phyloP scores from a whole-genome alignment of 345 rosid species.

The Eucalyptus paniculata region DNA sequence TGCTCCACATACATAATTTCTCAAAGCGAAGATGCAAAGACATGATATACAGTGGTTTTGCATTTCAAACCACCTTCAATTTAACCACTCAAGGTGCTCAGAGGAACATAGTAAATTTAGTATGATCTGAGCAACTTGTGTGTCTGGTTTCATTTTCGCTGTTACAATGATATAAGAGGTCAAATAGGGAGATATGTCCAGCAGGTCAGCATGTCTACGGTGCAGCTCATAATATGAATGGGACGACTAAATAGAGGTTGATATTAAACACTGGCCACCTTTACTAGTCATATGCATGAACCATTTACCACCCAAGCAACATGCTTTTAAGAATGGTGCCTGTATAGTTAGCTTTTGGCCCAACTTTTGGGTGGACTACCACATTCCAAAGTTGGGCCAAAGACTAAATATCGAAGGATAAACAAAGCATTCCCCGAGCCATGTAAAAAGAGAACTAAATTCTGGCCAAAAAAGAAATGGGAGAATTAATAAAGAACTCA shows the following conservation, averaged over 20 bases:
- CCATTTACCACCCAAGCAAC: neutral
- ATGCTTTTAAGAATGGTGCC: neutral
- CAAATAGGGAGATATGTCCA: neutral
- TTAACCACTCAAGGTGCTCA: neutral
- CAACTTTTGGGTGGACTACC: neutral
- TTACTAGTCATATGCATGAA: neutral
- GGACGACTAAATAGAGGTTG: neutral
- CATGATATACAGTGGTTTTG: neutral
- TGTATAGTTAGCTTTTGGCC: neutral
- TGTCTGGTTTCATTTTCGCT: neutral
- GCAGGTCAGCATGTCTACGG: neutral
- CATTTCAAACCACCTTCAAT: neutral
- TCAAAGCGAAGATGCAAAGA: neutral
- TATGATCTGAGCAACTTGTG: neutral
- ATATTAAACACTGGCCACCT: neutral
- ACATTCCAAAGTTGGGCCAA: neutral
- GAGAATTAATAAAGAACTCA: neutral
- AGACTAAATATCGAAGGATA: neutral
- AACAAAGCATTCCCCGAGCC: neutral
- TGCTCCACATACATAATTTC: neutral
- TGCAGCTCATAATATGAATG: neutral
- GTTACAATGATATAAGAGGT: neutral
- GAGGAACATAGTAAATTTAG: neutral
- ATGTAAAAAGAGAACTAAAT: neutral
- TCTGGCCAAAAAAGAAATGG: neutral